A percentile compares a stretch with the other conserved stretches of the same genome.
phyloP scores from a whole-genome alignment of 495 filamentous ascomycete genomes.

The Choiromyces venosus region DNA sequence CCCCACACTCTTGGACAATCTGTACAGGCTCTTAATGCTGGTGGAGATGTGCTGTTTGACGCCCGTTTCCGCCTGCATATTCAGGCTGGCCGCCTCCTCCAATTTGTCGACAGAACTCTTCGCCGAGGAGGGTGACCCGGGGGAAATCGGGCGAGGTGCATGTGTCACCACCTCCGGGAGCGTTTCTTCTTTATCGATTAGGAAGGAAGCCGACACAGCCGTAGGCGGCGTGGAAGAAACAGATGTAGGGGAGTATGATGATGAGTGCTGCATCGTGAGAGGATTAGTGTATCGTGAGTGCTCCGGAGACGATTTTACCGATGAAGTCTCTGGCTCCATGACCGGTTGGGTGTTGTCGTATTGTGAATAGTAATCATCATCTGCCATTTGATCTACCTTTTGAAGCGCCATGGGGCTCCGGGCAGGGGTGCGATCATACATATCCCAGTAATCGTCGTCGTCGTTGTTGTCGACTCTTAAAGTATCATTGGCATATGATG shows the following conservation, averaged over 20 bases:
- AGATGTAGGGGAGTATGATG: constrained; percentile 26
- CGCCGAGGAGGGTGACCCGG: constrained; percentile 44
- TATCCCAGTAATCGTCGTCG: constrained; percentile 89
- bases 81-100: constrained; percentile 59
- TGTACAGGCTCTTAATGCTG: constrained; percentile 81
- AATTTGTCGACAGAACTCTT: constrained; percentile 56
- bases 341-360: constrained; percentile 86
- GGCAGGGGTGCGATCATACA: constrained; percentile 79
- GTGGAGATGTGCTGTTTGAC: constrained; percentile 85
- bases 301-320: constrained; percentile 24
- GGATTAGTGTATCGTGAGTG: constrained; percentile 20
- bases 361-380: constrained; percentile 76
- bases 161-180: constrained; percentile 23
- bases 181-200: constrained; percentile 35
- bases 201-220: constrained; percentile 20
- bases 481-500: background rate
- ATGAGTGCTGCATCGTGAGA: constrained; percentile 11
- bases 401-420: constrained; percentile 59
- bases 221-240: constrained; percentile 29
- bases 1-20: constrained; percentile 70
- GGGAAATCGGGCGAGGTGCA: constrained; percentile 26
- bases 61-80: constrained; percentile 66
- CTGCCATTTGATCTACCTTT: constrained; percentile 46
- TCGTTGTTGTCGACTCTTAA: constrained; percentile 52
- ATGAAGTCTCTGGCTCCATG: constrained; percentile 55